Evolutionary conservation across 2,329 filamentous ascomycete species (phyloP).

Genomic region (Penicillium brevicompactum): DNA sequence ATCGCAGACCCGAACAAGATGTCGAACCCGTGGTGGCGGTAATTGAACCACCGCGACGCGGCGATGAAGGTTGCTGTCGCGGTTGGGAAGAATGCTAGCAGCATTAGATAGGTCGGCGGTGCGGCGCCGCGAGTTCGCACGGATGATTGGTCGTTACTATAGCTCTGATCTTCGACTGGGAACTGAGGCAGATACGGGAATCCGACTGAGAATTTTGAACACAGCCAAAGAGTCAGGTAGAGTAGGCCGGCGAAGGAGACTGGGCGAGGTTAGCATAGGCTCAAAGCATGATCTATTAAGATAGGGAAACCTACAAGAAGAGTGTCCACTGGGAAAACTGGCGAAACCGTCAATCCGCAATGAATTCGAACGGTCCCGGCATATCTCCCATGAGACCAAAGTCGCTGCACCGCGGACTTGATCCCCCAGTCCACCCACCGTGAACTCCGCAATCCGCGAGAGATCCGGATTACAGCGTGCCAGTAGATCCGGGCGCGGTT

Average conservation of each 20-base stretch:
- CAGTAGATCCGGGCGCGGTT: conserved; percentile 65
- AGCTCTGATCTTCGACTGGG: conserved; percentile 27
- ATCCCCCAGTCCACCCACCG: conserved; percentile 63
- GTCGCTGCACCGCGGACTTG: conserved; percentile 59
- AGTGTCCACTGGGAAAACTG: conserved; percentile 78
- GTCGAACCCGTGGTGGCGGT: conserved; percentile 89
- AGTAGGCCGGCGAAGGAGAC: conserved; percentile 76
- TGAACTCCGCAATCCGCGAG: conserved; percentile 58
- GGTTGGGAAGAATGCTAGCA: conserved; percentile 72
- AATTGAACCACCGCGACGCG: conserved; percentile 85
- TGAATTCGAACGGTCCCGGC: conserved; percentile 62
- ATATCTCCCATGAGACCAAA: conserved; percentile 77
- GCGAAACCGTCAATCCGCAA: conserved; percentile 77
- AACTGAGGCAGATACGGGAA: conserved; percentile 44
- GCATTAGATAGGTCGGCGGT: conserved; percentile 72
- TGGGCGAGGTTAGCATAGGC: conserved; percentile 23
- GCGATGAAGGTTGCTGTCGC: conserved; percentile 77
- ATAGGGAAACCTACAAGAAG: conserved; percentile 57
- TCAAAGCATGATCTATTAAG: background rate
- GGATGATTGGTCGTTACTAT: conserved; percentile 39
- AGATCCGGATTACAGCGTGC: conserved; percentile 77
- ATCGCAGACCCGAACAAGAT: conserved; percentile 83
- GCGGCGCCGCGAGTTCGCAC: conserved; percentile 75
- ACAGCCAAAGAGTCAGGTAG: conserved; percentile 85
- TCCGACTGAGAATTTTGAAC: conserved; percentile 56